Conservation (phyloP, 2,329 filamentous ascomycete species). For the Calonectria hawksworthii region DNA sequence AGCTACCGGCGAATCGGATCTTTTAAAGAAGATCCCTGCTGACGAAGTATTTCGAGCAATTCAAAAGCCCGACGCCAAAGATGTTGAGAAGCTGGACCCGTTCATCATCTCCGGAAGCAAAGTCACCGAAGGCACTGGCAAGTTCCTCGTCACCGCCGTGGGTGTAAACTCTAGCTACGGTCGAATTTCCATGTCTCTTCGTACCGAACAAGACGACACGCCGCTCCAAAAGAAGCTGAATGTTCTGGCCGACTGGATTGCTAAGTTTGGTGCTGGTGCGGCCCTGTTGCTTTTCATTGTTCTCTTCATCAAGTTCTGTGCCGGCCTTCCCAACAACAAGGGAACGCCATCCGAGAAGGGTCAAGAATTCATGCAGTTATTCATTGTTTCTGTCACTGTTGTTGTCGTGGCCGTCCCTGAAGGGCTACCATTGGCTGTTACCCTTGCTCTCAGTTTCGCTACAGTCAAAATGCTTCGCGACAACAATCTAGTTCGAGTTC, state of each 20-base stretch:
- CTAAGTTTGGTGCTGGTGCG: slow-evolving; percentile 70
- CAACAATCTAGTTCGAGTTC: slow-evolving; percentile 77
- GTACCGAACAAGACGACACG: slow-evolving; percentile 65
- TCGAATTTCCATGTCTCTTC: slow-evolving; percentile 69
- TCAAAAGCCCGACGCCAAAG: slow-evolving; percentile 56
- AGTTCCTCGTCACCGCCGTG: slow-evolving; percentile 68
- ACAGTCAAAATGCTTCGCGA: slow-evolving; percentile 79
- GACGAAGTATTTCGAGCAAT: slow-evolving; percentile 71
- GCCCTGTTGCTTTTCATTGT: slow-evolving; percentile 82
- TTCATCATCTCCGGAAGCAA: slow-evolving; percentile 73
- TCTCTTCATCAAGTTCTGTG: slow-evolving; percentile 83
- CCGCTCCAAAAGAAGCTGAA: slow-evolving; percentile 69
- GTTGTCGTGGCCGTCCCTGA: slow-evolving; percentile 78
- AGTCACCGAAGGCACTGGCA: slow-evolving; percentile 67
- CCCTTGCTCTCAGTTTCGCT: slow-evolving; percentile 76
- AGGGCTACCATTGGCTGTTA: slow-evolving; percentile 76
- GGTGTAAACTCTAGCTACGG: slow-evolving; percentile 68
- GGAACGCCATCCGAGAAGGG: slow-evolving; percentile 68
- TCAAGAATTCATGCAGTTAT: slow-evolving; percentile 71
- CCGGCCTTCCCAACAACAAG: slow-evolving; percentile 67
- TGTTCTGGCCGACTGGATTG: slow-evolving; percentile 49
- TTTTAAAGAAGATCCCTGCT: slow-evolving; percentile 75
- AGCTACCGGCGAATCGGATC: slow-evolving; percentile 80
- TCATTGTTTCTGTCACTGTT: slow-evolving; percentile 76
- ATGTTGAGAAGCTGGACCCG: slow-evolving; percentile 68